Percentiles rank a stretch among this genome's conserved stretches.
Evolutionary conservation across 345 rosid genomes (phyloP).

Genomic region (Angophora floribunda): DNA sequence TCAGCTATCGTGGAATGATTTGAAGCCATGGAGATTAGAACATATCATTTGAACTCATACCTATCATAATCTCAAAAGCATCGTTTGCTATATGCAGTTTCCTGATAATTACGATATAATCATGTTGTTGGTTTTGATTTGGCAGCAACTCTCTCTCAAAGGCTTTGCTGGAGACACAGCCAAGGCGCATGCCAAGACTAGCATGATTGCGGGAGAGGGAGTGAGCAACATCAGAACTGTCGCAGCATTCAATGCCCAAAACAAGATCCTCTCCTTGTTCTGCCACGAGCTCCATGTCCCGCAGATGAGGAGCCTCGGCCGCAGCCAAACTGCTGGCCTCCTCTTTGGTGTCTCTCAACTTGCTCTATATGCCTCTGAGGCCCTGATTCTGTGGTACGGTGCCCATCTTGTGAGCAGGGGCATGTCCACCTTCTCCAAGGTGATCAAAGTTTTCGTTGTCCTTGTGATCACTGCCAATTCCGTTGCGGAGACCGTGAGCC

Average conservation of each 20-base stretch:
- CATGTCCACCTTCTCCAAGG: conserved; percentile 89
- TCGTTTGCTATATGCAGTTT: neutral
- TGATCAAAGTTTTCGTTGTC: conserved; percentile 95
- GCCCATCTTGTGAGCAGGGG: conserved; percentile 87
- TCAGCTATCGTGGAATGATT: neutral
- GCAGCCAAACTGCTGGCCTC: conserved; percentile 83
- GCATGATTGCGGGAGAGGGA: conserved; percentile 99
- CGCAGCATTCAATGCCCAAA: conserved; percentile 95
- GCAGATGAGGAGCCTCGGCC: conserved; percentile 57
- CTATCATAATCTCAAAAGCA: neutral
- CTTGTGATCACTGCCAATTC: conserved; percentile 94
- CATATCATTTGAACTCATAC: neutral
- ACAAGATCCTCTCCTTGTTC: conserved; percentile 78
- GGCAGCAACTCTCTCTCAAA: conserved; percentile 93
- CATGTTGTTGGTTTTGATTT: neutral
- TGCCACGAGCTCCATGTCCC: conserved; percentile 77
- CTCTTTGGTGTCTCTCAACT: conserved; percentile 97
- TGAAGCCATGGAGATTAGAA: neutral
- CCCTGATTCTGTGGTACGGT: conserved; percentile 96
- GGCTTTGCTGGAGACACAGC: conserved; percentile 99
- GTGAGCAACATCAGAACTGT: conserved; percentile 98
- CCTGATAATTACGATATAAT: neutral
- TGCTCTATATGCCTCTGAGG: conserved; percentile 89
- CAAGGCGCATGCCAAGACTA: conserved; percentile 97
- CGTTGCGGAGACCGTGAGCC: conserved; percentile 98